Percentiles rank a stretch among this genome's conserved stretches.
phyloP scores from a whole-genome alignment of 78 protist species.

The Protostelium mycophagum region DNA sequence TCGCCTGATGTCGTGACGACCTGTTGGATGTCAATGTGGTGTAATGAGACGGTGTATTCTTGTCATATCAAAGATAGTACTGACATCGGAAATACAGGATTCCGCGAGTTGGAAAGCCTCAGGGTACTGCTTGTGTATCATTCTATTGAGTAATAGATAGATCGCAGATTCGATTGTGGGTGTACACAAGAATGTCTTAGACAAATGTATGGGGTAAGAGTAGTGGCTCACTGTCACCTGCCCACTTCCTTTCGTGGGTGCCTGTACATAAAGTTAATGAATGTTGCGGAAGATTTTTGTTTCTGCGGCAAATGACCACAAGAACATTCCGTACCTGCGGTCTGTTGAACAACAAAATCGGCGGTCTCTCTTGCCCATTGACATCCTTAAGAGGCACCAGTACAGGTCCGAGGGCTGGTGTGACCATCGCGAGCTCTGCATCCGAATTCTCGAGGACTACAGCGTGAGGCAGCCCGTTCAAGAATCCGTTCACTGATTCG shows the following conservation, averaged over 20 bases:
- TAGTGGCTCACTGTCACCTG: not conserved
- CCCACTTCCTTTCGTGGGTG: no score
- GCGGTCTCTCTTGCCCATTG: not conserved
- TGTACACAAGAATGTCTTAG: conserved; percentile 15
- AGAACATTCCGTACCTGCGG: no score
- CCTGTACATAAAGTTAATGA: no score
- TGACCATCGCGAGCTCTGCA: conserved; percentile 9
- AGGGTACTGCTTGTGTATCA: conserved; percentile 12
- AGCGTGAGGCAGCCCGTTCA: conserved; percentile 9
- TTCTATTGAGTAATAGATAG: conserved; percentile 25
- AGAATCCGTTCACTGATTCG: not conserved
- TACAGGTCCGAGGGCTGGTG: conserved; percentile 8
- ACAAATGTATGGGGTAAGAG: conserved; percentile 36
- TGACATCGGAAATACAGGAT: conserved; percentile 21
- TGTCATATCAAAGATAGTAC: conserved; percentile 23
- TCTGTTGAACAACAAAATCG: not conserved
- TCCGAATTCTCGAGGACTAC: conserved; percentile 27
- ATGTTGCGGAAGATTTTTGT: no score
- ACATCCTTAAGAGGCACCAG: not conserved
- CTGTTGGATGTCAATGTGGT: not conserved
- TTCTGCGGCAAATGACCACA: no score
- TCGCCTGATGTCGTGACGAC: not conserved
- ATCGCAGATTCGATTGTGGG: conserved; percentile 26
- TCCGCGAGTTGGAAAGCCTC: conserved; percentile 9
- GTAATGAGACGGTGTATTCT: no score